Conservation (phyloP, 192 early-diverging fungal species). For the Backusella liffmaniae region DNA sequence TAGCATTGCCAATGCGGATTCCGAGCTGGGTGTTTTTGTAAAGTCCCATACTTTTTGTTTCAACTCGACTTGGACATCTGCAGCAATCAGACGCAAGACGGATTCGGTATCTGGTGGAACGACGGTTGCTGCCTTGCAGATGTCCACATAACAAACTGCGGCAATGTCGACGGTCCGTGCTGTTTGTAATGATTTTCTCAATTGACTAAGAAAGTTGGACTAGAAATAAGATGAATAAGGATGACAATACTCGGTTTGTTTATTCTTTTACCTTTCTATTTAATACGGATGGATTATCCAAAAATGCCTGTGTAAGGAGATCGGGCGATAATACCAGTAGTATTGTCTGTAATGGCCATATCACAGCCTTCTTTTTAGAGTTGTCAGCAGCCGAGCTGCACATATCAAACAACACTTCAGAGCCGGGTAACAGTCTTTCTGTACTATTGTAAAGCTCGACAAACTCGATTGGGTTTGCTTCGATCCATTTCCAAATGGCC, state of each 20-base stretch:
- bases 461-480: slow-evolving; percentile 77
- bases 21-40: neutral
- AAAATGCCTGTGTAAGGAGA: slow-evolving; percentile 60
- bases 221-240: neutral
- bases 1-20: slow-evolving; percentile 33
- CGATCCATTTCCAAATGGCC: slow-evolving; percentile 91
- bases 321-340: slow-evolving; percentile 84
- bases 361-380: slow-evolving; percentile 58
- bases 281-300: slow-evolving; percentile 26
- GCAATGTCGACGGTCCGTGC: slow-evolving; percentile 60
- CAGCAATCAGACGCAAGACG: slow-evolving; percentile 55
- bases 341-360: slow-evolving; percentile 87
- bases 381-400: slow-evolving; percentile 56
- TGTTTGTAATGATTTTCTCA: slow-evolving; percentile 49
- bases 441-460: slow-evolving; percentile 62
- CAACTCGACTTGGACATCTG: slow-evolving; percentile 68
- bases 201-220: slow-evolving; percentile 46
- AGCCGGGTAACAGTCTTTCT: slow-evolving; percentile 50
- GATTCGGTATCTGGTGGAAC: slow-evolving; percentile 59
- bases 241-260: too few species aligned
- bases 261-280: slow-evolving; percentile 51
- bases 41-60: slow-evolving; percentile 44
- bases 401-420: slow-evolving; percentile 74
- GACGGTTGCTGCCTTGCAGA: slow-evolving; percentile 68
- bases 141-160: slow-evolving; percentile 67